Evolutionary conservation across 78 protist genomes (phyloP), one percentile per base, ranked within the genome.

Genomic region (Planoprotostelium fungivorum): DNA sequence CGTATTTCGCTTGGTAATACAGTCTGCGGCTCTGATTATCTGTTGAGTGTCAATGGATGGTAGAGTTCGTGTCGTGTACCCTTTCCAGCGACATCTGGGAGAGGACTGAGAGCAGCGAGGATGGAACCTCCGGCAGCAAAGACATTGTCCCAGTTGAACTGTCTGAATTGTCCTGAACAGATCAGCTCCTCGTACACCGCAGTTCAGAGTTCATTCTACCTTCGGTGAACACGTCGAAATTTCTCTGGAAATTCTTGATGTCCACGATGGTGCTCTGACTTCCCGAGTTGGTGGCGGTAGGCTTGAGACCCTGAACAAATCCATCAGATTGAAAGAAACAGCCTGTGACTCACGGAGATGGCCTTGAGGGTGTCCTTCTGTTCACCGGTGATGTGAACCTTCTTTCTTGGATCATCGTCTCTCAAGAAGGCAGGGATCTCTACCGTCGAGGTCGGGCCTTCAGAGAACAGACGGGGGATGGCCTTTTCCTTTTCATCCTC

Each of bases 121-220:
- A 95, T 83, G 1, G 96, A 88, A 83, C 97, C 97, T 86, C 97
- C 97, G 31, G 97, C 97, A 37, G 90, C 94, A 90, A 95, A 87
- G 10, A 95, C 93, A 51, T 95, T 95, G 0, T 0, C 36, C 97
- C 96, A 94, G 16, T 51, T n/a, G n/a, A n/a, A 51, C 5, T 51
- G 73, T 51, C 73, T 25, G 73, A 25, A 16, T 51, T 51, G 31
- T 16, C 73, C 31, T 51, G 73, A 51, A 16, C 73, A 25, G 73
- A 25, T n/a, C n/a, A 51, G 31, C 16, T 51, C 16, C 73, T 51
- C 73, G 16, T 16, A 5, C 73, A 51, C 16, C 16, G 5, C 73
- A 51, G 73, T 5, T 16, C n/a, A n/a, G n/a, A 16, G 5, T 16
- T 51, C 73, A 51, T 5, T 51, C 16, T 5, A 51, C 73, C 73